phyloP scores from a whole-genome alignment of 2,329 filamentous ascomycete species.

The Colletotrichum godetiae region DNA sequence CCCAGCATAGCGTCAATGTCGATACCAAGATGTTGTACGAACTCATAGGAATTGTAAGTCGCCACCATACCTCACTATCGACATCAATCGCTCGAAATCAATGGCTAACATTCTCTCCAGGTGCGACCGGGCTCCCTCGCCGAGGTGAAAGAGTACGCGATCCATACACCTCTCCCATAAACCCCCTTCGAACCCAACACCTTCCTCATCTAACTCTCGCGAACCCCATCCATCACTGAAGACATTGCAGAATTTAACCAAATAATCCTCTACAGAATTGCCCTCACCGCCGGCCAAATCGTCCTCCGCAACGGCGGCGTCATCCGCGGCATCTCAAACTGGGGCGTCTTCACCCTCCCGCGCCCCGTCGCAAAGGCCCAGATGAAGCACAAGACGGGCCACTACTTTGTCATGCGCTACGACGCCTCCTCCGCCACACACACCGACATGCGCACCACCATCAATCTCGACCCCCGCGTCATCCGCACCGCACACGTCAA shows the following conservation, averaged over 20 bases:
- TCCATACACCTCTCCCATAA: constrained; percentile 33
- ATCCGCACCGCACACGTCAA: constrained; percentile 89
- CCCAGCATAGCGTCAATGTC: constrained; percentile 41
- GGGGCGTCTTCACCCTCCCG: constrained; percentile 91
- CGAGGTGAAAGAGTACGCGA: constrained; percentile 92
- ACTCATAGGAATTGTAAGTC: constrained; percentile 89
- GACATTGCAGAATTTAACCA: not conserved
- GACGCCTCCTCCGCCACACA: constrained; percentile 82
- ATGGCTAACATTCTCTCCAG: constrained; percentile 57
- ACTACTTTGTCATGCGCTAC: constrained; percentile 99
- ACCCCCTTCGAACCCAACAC: constrained; percentile 10
- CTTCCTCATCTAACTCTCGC: constrained; percentile 15
- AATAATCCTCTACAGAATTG: constrained; percentile 71
- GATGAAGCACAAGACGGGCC: constrained; percentile 83
- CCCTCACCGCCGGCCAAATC: constrained; percentile 83
- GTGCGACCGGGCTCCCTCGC: constrained; percentile 89
- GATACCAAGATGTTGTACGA: constrained; percentile 88
- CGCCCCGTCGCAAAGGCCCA: constrained; percentile 84
- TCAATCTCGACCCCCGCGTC: constrained; percentile 89
- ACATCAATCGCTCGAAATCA: not conserved
- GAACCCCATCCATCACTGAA: not conserved
- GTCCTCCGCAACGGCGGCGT: constrained; percentile 88
- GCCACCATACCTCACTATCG: not conserved
- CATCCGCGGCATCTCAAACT: constrained; percentile 92
- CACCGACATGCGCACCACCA: constrained; percentile 77